Evolutionary conservation across 768 basidiomycete species (phyloP).

Genomic region (Rhizopogon salebrosus): DNA sequence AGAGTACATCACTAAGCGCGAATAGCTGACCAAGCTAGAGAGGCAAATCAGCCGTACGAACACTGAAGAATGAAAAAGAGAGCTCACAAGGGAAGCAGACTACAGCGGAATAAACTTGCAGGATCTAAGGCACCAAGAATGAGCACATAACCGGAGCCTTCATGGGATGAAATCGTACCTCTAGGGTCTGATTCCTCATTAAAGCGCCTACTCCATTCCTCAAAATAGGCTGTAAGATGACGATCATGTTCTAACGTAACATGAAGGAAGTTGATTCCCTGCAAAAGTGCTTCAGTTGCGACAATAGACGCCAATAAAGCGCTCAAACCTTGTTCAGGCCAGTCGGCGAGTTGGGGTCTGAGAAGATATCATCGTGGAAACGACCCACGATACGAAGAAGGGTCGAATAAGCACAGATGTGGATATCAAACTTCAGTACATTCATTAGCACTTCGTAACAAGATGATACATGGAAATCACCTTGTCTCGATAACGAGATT

Average conservation of each 20-base stretch:
- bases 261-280: slow-evolving; percentile 64
- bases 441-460: background rate
- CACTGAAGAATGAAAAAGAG: background rate
- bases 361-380: slow-evolving; percentile 77
- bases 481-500: slow-evolving; percentile 53
- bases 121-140: slow-evolving; percentile 37
- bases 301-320: background rate
- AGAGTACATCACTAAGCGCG: slow-evolving; percentile 80
- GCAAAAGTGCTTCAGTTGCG: background rate
- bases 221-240: slow-evolving; percentile 48
- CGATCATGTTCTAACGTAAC: slow-evolving; percentile 60
- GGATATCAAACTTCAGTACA: slow-evolving; percentile 59
- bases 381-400: slow-evolving; percentile 64
- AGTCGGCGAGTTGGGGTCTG: slow-evolving; percentile 58
- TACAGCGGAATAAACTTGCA: slow-evolving; percentile 55
- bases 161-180: slow-evolving; percentile 31
- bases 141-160: background rate
- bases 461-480: slow-evolving; percentile 27
- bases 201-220: slow-evolving; percentile 66
- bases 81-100: slow-evolving; percentile 68
- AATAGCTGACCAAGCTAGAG: slow-evolving; percentile 65
- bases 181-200: slow-evolving; percentile 52
- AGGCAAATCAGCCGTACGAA: slow-evolving; percentile 6
- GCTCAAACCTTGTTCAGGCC: slow-evolving; percentile 61
- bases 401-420: slow-evolving; percentile 68